Evolutionary conservation across 108 stramenopile species (phyloP).

Genomic region (Nitzschia sp.): DNA sequence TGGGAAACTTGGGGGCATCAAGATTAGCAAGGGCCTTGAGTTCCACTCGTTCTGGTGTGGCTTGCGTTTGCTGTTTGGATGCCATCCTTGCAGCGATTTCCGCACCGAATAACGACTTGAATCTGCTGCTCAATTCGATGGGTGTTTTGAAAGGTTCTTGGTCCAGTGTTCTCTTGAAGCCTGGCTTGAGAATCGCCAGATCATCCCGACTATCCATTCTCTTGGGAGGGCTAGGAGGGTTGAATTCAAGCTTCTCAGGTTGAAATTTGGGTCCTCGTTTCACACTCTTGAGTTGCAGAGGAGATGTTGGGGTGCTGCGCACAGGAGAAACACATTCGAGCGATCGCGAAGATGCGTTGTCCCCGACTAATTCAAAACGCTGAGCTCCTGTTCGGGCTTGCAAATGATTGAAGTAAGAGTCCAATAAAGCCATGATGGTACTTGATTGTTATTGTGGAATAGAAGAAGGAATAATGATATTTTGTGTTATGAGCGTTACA

Average conservation of each 20-base stretch:
- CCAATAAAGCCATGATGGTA: conserved; percentile 11
- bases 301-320: not conserved
- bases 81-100: not conserved
- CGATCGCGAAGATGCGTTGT: not conserved
- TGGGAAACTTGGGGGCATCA: conserved; percentile 5
- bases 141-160: not conserved
- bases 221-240: not conserved
- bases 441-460: not conserved
- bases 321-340: not conserved
- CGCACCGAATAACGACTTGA: not conserved
- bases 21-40: not conserved
- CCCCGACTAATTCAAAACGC: not conserved
- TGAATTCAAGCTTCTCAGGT: not conserved
- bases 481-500: too few relatives aligned
- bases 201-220: not conserved
- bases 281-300: not conserved
- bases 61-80: not conserved
- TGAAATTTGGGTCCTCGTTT: not conserved
- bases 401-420: conserved; percentile 10
- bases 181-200: not conserved
- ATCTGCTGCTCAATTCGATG: not conserved
- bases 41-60: not conserved
- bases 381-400: conserved; percentile 11
- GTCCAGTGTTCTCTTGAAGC: not conserved
- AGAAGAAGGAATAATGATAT: too few relatives aligned